These are phyloP conservation scores for Hypoxylon crocopeplum DNA, from an alignment of 495 filamentous ascomycete genomes.

Conservation along the genomic window DNA sequence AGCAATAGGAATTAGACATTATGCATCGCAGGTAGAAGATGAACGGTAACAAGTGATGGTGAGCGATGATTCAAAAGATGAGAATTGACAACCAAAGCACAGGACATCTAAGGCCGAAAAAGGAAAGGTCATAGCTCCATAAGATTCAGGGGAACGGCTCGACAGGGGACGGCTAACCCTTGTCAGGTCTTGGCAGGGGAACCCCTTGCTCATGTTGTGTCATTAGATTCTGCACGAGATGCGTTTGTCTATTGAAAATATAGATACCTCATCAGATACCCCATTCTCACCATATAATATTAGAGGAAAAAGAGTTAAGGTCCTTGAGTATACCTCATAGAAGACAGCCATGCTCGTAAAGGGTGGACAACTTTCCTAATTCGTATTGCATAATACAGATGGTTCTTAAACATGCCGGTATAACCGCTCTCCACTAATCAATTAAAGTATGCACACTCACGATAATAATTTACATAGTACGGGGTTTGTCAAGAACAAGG, in stretches of 20 bases:
- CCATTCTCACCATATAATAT: too few relatives aligned
- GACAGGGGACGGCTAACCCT: conserved; percentile 22
- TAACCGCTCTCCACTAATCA: conserved; percentile 1
- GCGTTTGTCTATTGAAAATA: too few relatives aligned
- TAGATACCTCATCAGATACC: too few relatives aligned
- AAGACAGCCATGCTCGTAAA: too few relatives aligned
- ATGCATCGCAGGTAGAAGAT: conserved; percentile 14
- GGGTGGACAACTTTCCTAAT: too few relatives aligned
- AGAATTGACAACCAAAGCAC: conserved; percentile 22
- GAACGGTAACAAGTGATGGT: conserved; percentile 1
- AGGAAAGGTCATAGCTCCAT: conserved; percentile 17
- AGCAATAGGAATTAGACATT: conserved; percentile 22
- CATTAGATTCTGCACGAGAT: background rate
- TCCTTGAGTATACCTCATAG: too few relatives aligned
- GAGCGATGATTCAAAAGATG: conserved; percentile 15
- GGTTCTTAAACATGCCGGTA: background rate
- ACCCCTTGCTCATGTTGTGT: conserved; percentile 12
- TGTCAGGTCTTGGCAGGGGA: conserved; percentile 29
- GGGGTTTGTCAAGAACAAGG: too few relatives aligned
- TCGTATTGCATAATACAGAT: too few relatives aligned
- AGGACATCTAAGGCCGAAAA: conserved; percentile 9
- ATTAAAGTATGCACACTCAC: background rate
- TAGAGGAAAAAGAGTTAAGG: too few relatives aligned
- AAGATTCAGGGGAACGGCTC: conserved; percentile 29
- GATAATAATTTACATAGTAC: background rate